A percentile compares a stretch with the other conserved stretches of the same genome.
Evolutionary conservation across 1,139 yeast genomes (phyloP).

Genomic region (Sugiyamaella paludigena): DNA sequence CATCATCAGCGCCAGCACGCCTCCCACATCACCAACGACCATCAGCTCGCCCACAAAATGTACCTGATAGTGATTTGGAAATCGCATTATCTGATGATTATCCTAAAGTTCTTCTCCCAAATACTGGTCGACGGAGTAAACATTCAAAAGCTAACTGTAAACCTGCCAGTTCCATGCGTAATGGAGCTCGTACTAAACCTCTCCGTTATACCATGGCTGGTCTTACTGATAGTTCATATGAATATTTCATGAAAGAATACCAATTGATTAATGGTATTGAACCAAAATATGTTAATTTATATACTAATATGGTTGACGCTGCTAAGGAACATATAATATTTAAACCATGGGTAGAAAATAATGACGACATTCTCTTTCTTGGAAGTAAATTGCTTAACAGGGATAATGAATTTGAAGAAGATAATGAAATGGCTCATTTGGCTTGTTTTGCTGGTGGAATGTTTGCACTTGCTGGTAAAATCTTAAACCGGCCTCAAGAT

Average conservation of each 20-base stretch:
- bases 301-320: constrained; percentile 40
- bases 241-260: constrained; percentile 61
- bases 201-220: constrained; percentile 49
- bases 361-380: constrained; percentile 24
- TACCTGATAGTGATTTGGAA: too few relatives aligned
- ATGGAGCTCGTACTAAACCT: constrained; percentile 1
- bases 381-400: constrained; percentile 1
- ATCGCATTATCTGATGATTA: too few relatives aligned
- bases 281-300: constrained; percentile 36
- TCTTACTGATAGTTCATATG: constrained; percentile 67
- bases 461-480: constrained; percentile 63
- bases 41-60: too few relatives aligned
- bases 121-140: neutral
- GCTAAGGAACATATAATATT: constrained; percentile 45
- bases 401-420: constrained; percentile 23
- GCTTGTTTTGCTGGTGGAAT: constrained; percentile 76
- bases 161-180: constrained; percentile 1
- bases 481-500: constrained; percentile 51
- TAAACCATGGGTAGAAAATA: constrained; percentile 47
- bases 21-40: too few relatives aligned
- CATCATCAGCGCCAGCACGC: too few relatives aligned
- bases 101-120: neutral
- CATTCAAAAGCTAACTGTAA: neutral
- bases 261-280: constrained; percentile 50
- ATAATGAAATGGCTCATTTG: constrained; percentile 49